These are phyloP conservation scores for Fusarium continuum DNA, from an alignment of 2,329 filamentous ascomycete species.

Conservation along the genomic window DNA sequence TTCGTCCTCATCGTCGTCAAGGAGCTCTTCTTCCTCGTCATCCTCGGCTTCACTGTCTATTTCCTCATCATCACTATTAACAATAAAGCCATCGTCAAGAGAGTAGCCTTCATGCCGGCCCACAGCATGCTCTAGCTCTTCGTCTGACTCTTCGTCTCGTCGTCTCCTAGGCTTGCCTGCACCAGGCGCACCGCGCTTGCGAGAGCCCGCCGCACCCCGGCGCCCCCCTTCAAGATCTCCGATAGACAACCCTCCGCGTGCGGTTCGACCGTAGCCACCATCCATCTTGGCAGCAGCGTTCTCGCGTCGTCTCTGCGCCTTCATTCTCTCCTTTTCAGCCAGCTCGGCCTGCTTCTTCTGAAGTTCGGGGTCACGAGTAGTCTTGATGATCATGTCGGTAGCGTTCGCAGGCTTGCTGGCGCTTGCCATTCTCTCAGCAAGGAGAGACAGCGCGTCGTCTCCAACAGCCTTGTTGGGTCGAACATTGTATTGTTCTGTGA, in stretches of 20 bases:
- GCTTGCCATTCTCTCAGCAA: conserved; percentile 73
- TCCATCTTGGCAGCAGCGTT: conserved; percentile 72
- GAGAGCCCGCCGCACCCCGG: conserved; percentile 56
- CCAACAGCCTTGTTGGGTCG: conserved; percentile 72
- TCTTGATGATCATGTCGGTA: conserved; percentile 73
- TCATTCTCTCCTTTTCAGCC: conserved; percentile 77
- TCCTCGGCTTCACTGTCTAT: conserved; percentile 69
- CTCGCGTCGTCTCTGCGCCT: conserved; percentile 71
- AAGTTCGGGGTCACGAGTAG: conserved; percentile 78
- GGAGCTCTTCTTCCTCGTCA: conserved; percentile 67
- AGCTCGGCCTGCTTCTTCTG: conserved; percentile 77
- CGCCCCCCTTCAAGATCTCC: conserved; percentile 74
- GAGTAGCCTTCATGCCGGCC: conserved; percentile 79
- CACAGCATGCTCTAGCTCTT: conserved; percentile 70
- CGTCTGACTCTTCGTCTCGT: conserved; percentile 79
- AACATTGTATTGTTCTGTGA: conserved; percentile 77
- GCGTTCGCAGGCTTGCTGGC: conserved; percentile 65
- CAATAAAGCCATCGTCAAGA: conserved; percentile 81
- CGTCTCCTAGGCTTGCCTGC: conserved; percentile 62
- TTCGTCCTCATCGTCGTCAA: conserved; percentile 64
- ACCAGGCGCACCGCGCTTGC: conserved; percentile 63
- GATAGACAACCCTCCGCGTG: conserved; percentile 69
- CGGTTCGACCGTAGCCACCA: conserved; percentile 61
- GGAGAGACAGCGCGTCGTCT: conserved; percentile 74
- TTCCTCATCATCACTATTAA: conserved; percentile 77